A percentile compares a stretch with the other conserved stretches of the same genome.
These are phyloP conservation scores for Phoma herbarum DNA, from an alignment of 2,329 filamentous ascomycete genomes.

Conservation along the genomic window DNA sequence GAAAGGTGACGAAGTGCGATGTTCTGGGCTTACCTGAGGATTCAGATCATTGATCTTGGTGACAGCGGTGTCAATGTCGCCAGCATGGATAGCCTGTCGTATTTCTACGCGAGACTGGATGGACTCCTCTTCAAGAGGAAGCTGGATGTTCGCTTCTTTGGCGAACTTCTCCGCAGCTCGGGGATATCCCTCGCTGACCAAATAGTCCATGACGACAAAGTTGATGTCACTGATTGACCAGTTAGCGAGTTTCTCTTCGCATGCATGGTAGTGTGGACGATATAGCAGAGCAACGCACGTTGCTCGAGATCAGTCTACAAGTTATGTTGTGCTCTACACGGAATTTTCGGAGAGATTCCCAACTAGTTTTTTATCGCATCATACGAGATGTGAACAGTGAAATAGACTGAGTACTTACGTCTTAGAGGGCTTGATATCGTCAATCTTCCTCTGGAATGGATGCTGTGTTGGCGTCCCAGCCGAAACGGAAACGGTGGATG, in stretches of 20 bases:
- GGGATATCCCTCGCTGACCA: slow-evolving; percentile 94
- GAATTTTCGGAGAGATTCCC: slow-evolving; percentile 99
- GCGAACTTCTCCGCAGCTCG: slow-evolving; percentile 93
- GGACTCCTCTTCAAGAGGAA: slow-evolving; percentile 74
- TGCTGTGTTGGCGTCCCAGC: slow-evolving; percentile 75
- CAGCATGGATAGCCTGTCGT: slow-evolving; percentile 82
- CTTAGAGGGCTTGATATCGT: slow-evolving; percentile 87
- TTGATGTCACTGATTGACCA: slow-evolving; percentile 81
- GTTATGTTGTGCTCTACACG: slow-evolving; percentile 90
- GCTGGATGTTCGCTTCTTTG: slow-evolving; percentile 86
- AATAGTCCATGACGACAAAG: slow-evolving; percentile 92
- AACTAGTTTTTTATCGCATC: slow-evolving; percentile 85
- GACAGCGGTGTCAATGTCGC: slow-evolving; percentile 86
- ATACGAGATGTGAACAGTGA: slow-evolving; percentile 61
- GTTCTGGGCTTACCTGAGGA: slow-evolving; percentile 75
- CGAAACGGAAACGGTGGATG: slow-evolving; percentile 76
- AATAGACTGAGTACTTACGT: slow-evolving; percentile 67
- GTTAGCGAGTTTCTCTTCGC: slow-evolving; percentile 32
- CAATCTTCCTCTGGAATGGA: slow-evolving; percentile 81
- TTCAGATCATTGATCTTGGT: slow-evolving; percentile 88
- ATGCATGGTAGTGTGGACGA: background rate
- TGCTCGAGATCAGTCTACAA: slow-evolving; percentile 71
- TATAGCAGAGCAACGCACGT: slow-evolving; percentile 26
- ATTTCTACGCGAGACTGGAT: slow-evolving; percentile 85
- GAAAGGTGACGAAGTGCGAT: slow-evolving; percentile 4